Base-by-base conservation (phyloP, 2,329 filamentous ascomycete genomes). In the Diaporthe citriasiana region DNA sequence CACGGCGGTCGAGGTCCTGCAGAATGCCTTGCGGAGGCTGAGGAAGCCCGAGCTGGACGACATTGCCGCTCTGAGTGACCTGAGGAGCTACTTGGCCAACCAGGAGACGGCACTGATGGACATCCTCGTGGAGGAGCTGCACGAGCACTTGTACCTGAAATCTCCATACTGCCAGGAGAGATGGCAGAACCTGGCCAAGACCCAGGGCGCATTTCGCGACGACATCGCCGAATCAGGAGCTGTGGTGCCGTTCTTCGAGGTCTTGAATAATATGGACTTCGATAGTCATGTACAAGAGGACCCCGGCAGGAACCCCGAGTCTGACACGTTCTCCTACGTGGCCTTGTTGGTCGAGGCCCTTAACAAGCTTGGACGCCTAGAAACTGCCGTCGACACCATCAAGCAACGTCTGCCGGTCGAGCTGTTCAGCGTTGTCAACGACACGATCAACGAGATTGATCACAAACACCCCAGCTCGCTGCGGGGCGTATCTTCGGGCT, bases 61-160 rank as follows among this genome's bases (percentile, higher is more conserved):
- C 47, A 98, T 99, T 77, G 95, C 95, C 1, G 96, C 95, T 10
- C 86, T 99, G 78, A 92, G 90, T 73, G 97, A 99, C 78, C 84
- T 99, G 77, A 91, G 95, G 73, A 92, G 92, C 79, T 98, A 98
- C 80, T 91, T 99, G 73, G 92, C 92, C 74, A 98, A 98, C 80
- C 97, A 99, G 81, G 97, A 99, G 84, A 94, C 93, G 38, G 91
- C 94, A 0, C 85, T 99, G 76, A 96, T 96, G 80, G 97, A 99
- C 80, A 98, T 98, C 70, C 83, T 99, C 72, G 92, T 98, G n/a
- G 97, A 99, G 82, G 97, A 99, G 83, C 87, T 99, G 45, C 97
- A 99, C 81, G 97, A 97, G 81, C 97, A 99, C 83, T 88, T 99
- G 5, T 99, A 99, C 81, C 90, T 99, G 51, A 98, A 98, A 82